Conservation (phyloP, 2,329 filamentous ascomycete species). For the Pseudogymnoascus sp. region DNA sequence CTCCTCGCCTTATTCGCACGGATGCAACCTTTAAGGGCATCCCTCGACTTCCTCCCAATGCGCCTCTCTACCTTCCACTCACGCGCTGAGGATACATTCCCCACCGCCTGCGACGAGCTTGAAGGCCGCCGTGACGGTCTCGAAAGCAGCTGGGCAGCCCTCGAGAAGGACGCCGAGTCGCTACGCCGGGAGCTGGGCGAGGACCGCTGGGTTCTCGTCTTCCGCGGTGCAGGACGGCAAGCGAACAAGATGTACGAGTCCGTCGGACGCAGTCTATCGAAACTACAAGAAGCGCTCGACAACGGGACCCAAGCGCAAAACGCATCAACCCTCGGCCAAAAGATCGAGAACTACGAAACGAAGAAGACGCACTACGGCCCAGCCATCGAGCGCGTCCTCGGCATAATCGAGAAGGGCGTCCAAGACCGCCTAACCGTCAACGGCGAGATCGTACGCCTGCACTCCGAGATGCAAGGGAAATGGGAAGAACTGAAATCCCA, state of each 20-base stretch:
- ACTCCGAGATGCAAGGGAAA: conserved; percentile 75
- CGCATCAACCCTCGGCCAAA: conserved; percentile 62
- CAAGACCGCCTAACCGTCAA: conserved; percentile 93
- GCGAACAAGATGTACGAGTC: conserved; percentile 96
- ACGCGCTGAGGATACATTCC: conserved; percentile 70
- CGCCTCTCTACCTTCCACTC: conserved; percentile 76
- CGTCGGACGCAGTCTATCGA: conserved; percentile 75
- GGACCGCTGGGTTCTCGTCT: conserved; percentile 92
- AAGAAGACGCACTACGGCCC: conserved; percentile 93
- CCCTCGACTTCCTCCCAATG: conserved; percentile 93
- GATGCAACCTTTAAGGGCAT: conserved; percentile 89
- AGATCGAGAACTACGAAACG: conserved; percentile 85
- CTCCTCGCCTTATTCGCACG: conserved; percentile 84
- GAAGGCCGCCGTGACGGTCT: conserved; percentile 64
- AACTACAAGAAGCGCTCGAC: conserved; percentile 73
- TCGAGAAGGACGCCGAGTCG: conserved; percentile 84
- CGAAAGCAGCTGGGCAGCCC: conserved; percentile 77
- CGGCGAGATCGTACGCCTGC: conserved; percentile 81
- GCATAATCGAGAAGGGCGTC: conserved; percentile 92
- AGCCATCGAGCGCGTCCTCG: conserved; percentile 81
- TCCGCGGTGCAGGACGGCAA: conserved; percentile 83
- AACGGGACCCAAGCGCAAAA: conserved; percentile 65
- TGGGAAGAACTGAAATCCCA: conserved; percentile 69
- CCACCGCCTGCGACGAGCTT: conserved; percentile 83
- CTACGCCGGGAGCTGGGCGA: conserved; percentile 85